Percentiles rank a stretch among this genome's conserved stretches.
These are phyloP conservation scores for Apiospora marii DNA, from an alignment of 2,329 filamentous ascomycete species.

Conservation along the genomic window DNA sequence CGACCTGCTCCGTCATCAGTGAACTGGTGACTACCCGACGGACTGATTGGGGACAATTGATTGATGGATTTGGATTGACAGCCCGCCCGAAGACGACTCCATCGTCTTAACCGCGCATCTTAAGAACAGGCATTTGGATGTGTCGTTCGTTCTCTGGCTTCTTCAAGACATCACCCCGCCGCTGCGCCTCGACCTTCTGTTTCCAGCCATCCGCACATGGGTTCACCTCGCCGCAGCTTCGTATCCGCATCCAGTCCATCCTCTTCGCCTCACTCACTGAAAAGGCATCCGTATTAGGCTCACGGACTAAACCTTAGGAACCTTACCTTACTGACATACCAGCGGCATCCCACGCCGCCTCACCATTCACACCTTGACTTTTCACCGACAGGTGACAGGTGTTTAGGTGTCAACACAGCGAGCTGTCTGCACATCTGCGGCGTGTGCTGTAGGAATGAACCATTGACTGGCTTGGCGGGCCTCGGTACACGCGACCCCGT, in stretches of 20 bases:
- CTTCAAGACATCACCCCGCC: not conserved
- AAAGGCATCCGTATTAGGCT: not conserved
- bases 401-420: not conserved
- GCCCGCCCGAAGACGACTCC: not conserved
- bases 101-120: conserved; percentile 12
- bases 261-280: not conserved
- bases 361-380: not conserved
- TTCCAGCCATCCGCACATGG: not conserved
- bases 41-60: not conserved
- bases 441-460: not conserved
- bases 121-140: conserved; percentile 16
- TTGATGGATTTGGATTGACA: conserved; percentile 12
- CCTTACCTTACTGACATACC: not conserved
- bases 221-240: not conserved
- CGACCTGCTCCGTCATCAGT: not conserved
- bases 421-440: not conserved
- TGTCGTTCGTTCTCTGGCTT: not conserved
- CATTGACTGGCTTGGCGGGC: conserved; percentile 6
- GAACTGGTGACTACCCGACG: not conserved
- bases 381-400: conserved; percentile 8
- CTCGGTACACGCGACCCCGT: conserved; percentile 1
- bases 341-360: not conserved
- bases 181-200: conserved; percentile 15
- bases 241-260: conserved; percentile 7
- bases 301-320: not conserved